Conservation (phyloP, 306 rosid genomes). For the Datisca glomerata region DNA sequence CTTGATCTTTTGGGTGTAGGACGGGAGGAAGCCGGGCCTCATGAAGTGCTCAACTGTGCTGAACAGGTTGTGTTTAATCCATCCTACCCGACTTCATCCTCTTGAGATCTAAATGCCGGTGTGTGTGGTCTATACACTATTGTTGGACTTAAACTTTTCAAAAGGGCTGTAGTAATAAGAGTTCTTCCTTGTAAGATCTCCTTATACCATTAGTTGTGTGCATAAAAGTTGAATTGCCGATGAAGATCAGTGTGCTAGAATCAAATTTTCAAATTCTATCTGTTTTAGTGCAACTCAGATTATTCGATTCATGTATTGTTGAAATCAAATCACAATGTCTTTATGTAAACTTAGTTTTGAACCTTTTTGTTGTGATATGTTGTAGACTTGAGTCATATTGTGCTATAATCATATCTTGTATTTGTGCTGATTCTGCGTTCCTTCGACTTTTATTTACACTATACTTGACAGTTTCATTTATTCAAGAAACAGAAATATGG, state of each 20-base stretch:
- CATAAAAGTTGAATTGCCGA: not conserved
- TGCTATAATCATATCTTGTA: too few relatives aligned
- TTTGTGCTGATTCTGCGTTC: too few relatives aligned
- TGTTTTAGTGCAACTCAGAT: not conserved
- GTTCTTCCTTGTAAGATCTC: not conserved
- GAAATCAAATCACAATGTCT: not conserved
- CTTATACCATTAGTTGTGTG: not conserved
- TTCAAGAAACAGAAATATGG: too few relatives aligned
- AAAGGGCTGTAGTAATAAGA: not conserved
- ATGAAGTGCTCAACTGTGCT: conserved; percentile 52
- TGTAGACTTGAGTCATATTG: too few relatives aligned
- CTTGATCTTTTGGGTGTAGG: conserved; percentile 67
- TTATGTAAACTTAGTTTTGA: too few relatives aligned
- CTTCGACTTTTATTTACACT: too few relatives aligned
- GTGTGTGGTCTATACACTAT: not conserved
- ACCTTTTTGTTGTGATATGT: too few relatives aligned
- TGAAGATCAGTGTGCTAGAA: not conserved
- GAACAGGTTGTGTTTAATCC: conserved; percentile 80
- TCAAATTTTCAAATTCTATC: not conserved
- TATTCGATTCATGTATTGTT: not conserved
- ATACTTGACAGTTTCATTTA: too few relatives aligned
- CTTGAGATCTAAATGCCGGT: conserved; percentile 25
- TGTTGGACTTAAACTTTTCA: not conserved
- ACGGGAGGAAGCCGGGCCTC: conserved; percentile 63
- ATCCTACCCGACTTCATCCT: conserved; percentile 21